phyloP scores from a whole-genome alignment of 345 rosid species.

The Lenwebbia sp. region DNA sequence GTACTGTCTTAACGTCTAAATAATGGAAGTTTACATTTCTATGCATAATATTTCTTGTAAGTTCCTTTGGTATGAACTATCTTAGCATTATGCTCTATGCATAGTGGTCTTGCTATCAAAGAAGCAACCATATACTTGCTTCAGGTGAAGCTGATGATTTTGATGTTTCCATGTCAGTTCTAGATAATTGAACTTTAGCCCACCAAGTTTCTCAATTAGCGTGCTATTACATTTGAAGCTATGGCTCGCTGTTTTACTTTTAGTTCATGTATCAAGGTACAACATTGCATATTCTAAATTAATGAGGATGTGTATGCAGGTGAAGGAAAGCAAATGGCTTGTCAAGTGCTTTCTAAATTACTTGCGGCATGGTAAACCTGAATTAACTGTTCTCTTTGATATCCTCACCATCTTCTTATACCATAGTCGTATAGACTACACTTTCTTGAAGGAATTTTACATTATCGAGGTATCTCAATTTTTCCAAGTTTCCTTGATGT shows the following conservation, averaged over 20 bases:
- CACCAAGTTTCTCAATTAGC: neutral
- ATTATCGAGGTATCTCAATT: slow-evolving; percentile 70
- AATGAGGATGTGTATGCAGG: slow-evolving; percentile 31
- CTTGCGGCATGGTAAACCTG: slow-evolving; percentile 67
- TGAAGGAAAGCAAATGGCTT: slow-evolving; percentile 99
- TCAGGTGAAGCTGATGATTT: neutral
- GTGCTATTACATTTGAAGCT: neutral
- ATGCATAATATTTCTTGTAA: neutral
- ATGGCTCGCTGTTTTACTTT: neutral
- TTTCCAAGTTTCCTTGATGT: neutral
- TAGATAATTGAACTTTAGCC: neutral
- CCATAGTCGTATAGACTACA: slow-evolving; percentile 92
- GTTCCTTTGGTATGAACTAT: neutral
- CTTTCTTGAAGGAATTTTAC: slow-evolving; percentile 96
- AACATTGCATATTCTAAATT: neutral
- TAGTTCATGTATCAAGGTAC: neutral
- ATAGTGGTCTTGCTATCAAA: neutral
- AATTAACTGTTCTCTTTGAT: slow-evolving; percentile 87
- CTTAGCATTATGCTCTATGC: neutral
- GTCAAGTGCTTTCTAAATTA: slow-evolving; percentile 94
- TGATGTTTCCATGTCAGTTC: neutral
- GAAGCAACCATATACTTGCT: neutral
- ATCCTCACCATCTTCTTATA: slow-evolving; percentile 85
- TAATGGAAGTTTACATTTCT: neutral
- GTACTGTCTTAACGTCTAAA: neutral